Conservation (phyloP, 2,329 filamentous ascomycete species). For the Venturia effusa region DNA sequence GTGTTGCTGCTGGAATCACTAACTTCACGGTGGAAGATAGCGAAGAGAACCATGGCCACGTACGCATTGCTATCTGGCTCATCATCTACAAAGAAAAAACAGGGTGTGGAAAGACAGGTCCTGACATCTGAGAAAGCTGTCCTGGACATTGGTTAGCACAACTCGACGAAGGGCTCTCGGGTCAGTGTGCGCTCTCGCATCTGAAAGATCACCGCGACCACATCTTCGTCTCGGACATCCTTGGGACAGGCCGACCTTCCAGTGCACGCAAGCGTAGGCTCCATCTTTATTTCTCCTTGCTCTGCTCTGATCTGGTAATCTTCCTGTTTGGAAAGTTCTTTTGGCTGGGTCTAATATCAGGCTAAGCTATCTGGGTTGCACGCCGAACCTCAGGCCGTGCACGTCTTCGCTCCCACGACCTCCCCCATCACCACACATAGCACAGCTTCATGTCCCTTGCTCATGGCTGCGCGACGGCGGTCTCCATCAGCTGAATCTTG, state of each 20-base stretch:
- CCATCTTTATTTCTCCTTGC: background rate
- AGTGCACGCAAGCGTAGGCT: slow-evolving; percentile 1
- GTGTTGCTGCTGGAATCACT: background rate
- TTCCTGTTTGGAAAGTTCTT: background rate
- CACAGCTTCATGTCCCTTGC: slow-evolving; percentile 7
- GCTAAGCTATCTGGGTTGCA: background rate
- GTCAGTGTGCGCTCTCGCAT: background rate
- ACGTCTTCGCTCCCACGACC: background rate
- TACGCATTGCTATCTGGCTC: background rate
- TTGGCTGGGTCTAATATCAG: background rate
- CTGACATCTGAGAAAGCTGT: background rate
- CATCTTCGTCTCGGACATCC: background rate
- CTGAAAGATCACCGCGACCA: background rate
- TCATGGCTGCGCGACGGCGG: slow-evolving; percentile 9
- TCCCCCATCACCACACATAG: background rate
- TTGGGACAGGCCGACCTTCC: background rate
- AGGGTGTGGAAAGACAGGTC: background rate
- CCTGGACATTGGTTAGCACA: background rate
- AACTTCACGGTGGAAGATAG: background rate
- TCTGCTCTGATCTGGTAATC: background rate
- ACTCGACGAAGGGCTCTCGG: background rate
- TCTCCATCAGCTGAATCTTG: slow-evolving; percentile 10
- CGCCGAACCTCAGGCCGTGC: background rate
- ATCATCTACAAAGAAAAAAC: background rate
- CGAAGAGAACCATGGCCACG: background rate